Conservation (phyloP, 2,329 filamentous ascomycete species). For the Fusarium sp. region DNA sequence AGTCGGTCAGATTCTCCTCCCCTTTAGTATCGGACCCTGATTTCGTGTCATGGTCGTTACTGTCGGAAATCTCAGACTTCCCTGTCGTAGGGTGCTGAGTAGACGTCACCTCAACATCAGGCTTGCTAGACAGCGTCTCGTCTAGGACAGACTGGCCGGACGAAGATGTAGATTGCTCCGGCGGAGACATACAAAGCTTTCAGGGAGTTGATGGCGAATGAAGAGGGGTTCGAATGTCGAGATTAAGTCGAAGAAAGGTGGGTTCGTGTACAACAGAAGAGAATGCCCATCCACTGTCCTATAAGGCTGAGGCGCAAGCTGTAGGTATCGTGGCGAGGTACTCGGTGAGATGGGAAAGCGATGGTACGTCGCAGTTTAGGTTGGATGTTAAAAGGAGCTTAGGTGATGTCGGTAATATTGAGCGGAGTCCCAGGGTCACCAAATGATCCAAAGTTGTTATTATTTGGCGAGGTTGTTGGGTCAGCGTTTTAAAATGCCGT, state of each 20-base stretch:
- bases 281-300: conserved; percentile 43
- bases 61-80: conserved; percentile 17
- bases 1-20: conserved; percentile 42
- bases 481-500: conserved; percentile 32
- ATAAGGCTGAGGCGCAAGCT: conserved; percentile 34
- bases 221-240: background rate
- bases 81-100: conserved; percentile 31
- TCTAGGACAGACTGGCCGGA: conserved; percentile 47
- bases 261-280: conserved; percentile 28
- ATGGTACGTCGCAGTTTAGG: conserved; percentile 1
- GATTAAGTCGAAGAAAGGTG: conserved; percentile 24
- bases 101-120: conserved; percentile 48
- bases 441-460: conserved; percentile 4
- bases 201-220: conserved; percentile 6
- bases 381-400: conserved; percentile 1
- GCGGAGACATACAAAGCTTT: conserved; percentile 55
- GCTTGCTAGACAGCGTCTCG: conserved; percentile 46
- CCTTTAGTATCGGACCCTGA: background rate
- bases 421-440: background rate
- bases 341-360: conserved; percentile 8
- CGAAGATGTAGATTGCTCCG: conserved; percentile 48
- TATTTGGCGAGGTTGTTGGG: conserved; percentile 33
- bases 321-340: conserved; percentile 34
- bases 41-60: conserved; percentile 9
- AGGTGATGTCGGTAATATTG: background rate